Conservation (phyloP, 495 filamentous ascomycete genomes). For the Daldinia vernicosa region DNA sequence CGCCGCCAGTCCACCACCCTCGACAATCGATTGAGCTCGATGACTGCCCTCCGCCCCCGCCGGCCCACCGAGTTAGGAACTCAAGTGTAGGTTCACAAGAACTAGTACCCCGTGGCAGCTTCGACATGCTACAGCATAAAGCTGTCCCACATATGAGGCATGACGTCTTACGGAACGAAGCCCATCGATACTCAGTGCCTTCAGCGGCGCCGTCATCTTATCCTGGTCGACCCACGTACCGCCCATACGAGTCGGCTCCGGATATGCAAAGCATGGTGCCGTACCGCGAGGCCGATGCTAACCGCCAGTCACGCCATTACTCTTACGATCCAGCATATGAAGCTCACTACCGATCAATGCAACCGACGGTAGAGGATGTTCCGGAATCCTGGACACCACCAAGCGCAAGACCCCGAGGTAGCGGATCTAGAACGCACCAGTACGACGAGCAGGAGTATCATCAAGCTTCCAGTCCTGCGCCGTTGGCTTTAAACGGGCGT, state of each 20-base stretch:
- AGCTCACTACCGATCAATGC: constrained; percentile 62
- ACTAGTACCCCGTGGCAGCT: constrained; percentile 45
- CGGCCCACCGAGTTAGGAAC: constrained; percentile 54
- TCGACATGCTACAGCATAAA: constrained; percentile 45
- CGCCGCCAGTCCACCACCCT: constrained; percentile 27
- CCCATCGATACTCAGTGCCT: constrained; percentile 53
- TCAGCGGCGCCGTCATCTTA: constrained; percentile 48
- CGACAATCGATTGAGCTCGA: constrained; percentile 39
- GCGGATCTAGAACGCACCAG: constrained; percentile 47
- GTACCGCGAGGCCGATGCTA: constrained; percentile 43
- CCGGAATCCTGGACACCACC: constrained; percentile 59
- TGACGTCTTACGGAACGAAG: constrained; percentile 59
- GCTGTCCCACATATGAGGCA: constrained; percentile 56
- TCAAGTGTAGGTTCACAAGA: constrained; percentile 51
- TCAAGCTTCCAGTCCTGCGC: constrained; percentile 55
- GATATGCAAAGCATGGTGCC: constrained; percentile 42
- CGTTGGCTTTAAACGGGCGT: constrained; percentile 55
- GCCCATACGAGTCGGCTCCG: constrained; percentile 55
- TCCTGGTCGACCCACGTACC: constrained; percentile 58
- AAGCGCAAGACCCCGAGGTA: constrained; percentile 56
- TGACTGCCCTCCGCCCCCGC: constrained; percentile 57
- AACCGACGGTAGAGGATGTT: constrained; percentile 74
- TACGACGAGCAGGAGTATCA: constrained; percentile 52
- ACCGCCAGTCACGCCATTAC: constrained; percentile 53
- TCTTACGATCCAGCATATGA: constrained; percentile 60